Evolutionary conservation across 345 rosid genomes (phyloP), one percentile per base, ranked within the genome.

Genomic region (Angophora floribunda): DNA sequence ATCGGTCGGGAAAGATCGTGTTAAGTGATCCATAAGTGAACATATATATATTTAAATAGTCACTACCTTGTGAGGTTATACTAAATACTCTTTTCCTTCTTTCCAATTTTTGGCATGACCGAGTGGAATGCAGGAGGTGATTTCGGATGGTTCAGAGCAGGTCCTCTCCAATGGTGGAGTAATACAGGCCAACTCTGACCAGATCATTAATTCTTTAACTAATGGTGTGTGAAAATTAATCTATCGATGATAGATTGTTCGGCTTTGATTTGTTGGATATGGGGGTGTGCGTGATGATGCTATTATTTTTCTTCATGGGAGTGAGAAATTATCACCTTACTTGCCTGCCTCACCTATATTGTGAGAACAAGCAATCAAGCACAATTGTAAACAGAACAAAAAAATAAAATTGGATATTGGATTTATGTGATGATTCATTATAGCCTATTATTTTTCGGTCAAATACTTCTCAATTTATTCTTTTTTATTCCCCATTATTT

Each of bases 241-340:
- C 8, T 0, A 0, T 9, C 6, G 17, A 22, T 5, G 82, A 36
- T 41, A 1, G 1, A 17, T 19, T 5, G 1, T 36, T 75, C 4
- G 4, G 82, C 82, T 19, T 75, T 75, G 17, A 9, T 75, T 3
- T 70, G 7, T 36, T 75, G 26, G 82, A 75, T 44, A 36, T 19
- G 49, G 26, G 80, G 22, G 24, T 4, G 80, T 36, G 13, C 80
- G 16, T 9, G 24, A 17, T 17, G 47, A 70, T 17, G 7, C 7
- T 36, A 70, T 9, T 19, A 70, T 9, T 19, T 36, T 70, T 7
- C 12, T 67, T 30, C 30, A 15, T 67, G 44, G 78, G 78, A 67
- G 3, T 30, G 44, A 6, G 6, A 67, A 44, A 67, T 30, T 32
- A 7, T 67, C 57, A 3, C 57, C 57, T 3, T 65, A 65, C 19